These are phyloP conservation scores for Jackrogersella multiformis DNA, from an alignment of 495 filamentous ascomycete genomes.

Conservation along the genomic window DNA sequence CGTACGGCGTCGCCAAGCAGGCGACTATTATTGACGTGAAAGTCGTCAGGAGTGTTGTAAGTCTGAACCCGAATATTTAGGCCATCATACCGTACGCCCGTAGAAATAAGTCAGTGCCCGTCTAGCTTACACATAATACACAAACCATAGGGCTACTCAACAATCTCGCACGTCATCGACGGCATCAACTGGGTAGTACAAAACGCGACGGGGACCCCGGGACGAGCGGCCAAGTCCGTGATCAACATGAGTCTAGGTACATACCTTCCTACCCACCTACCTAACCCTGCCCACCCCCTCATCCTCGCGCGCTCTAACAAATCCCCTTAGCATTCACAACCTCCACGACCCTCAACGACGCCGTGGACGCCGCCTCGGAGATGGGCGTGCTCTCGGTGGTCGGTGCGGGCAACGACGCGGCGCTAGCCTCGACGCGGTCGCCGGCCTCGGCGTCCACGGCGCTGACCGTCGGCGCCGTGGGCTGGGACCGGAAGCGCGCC, in stretches of 20 bases:
- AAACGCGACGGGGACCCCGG: conserved; percentile 43
- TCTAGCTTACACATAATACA: conserved; percentile 7
- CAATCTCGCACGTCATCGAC: conserved; percentile 54
- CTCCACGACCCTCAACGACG: conserved; percentile 48
- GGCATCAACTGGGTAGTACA: conserved; percentile 60
- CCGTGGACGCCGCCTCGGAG: conserved; percentile 50
- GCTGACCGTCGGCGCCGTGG: conserved; percentile 61
- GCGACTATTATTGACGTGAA: conserved; percentile 49
- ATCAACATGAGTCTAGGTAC: conserved; percentile 60
- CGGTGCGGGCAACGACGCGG: conserved; percentile 52
- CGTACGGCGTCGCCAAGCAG: conserved; percentile 52
- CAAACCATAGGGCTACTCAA: conserved; percentile 52
- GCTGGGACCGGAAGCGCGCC: conserved; percentile 51
- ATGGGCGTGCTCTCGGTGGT: conserved; percentile 56
- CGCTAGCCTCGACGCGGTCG: conserved; percentile 47
- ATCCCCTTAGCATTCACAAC: conserved; percentile 10
- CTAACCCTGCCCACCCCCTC: conserved; percentile 7
- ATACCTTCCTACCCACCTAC: conserved; percentile 12
- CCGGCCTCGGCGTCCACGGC: conserved; percentile 58
- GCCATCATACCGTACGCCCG: no score
- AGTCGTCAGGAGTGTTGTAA: conserved; percentile 44
- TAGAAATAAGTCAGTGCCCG: no score
- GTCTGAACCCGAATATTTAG: background rate
- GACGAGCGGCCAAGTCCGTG: conserved; percentile 48
- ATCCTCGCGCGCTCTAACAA: conserved; percentile 16